These are phyloP conservation scores for Myxozyma nipponensis DNA, from an alignment of 805 yeast species.

Conservation along the genomic window DNA sequence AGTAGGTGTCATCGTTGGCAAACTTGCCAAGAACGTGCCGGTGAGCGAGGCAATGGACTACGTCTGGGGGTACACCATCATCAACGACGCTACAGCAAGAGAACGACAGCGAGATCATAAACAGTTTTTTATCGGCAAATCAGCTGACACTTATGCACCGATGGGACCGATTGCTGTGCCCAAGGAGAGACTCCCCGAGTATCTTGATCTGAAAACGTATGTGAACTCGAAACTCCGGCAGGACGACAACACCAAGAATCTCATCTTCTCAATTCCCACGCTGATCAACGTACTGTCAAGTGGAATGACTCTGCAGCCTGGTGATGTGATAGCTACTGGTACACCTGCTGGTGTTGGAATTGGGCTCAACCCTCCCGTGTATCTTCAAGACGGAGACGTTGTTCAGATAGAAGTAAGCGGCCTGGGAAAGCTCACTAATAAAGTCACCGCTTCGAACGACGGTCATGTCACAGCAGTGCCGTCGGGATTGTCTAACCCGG, in stretches of 20 bases:
- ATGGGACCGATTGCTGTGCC: slow-evolving; percentile 25
- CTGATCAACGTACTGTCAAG: slow-evolving; percentile 46
- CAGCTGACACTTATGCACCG: slow-evolving; percentile 18
- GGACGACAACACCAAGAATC: slow-evolving; percentile 44
- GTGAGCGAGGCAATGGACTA: slow-evolving; percentile 44
- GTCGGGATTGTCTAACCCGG: background rate
- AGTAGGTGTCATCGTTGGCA: slow-evolving; percentile 52
- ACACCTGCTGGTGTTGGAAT: slow-evolving; percentile 55
- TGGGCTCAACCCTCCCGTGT: slow-evolving; percentile 44
- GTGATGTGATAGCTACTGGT: slow-evolving; percentile 53
- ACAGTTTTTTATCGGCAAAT: slow-evolving; percentile 21
- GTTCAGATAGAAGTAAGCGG: slow-evolving; percentile 37
- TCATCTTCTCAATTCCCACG: slow-evolving; percentile 45
- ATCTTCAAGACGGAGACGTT: slow-evolving; percentile 44
- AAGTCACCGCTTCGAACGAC: slow-evolving; percentile 1
- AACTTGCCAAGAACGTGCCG: slow-evolving; percentile 43
- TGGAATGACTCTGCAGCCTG: slow-evolving; percentile 51
- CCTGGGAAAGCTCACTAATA: slow-evolving; percentile 13
- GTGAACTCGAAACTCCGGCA: slow-evolving; percentile 51
- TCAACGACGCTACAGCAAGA: slow-evolving; percentile 54
- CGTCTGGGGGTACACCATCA: slow-evolving; percentile 50
- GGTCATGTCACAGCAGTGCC: background rate
- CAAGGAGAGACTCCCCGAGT: slow-evolving; percentile 31
- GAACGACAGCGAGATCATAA: slow-evolving; percentile 31
- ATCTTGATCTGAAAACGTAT: slow-evolving; percentile 39